Evolutionary conservation across 2,329 filamentous ascomycete genomes (phyloP), one percentile per base, ranked within the genome.

Genomic region (Pseudogymnoascus sp.): DNA sequence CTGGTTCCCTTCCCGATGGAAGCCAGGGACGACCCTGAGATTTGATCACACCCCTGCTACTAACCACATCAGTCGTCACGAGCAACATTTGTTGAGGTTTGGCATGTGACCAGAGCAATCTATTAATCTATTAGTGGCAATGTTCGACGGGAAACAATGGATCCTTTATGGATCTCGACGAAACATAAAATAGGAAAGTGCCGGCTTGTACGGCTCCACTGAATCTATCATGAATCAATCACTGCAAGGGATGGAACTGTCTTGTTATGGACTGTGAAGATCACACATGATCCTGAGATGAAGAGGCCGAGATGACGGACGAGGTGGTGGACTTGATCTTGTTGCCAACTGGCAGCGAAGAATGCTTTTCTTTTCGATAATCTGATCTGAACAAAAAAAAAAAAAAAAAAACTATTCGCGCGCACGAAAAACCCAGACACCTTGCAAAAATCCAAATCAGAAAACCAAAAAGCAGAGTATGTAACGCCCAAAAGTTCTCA

Each of bases 11-110:
- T 50, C 44, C 44, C 24, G 44, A 16, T 16, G 44, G 13, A 50
- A 50, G 44, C 44, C 44, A 50, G 44, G 44, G 44, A 29, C 44
- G 44, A 50, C 44, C 44, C 44, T 50, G 44, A 50, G 44, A 50
- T 47, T 50, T 29, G 44, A 50, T 50, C 44, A 50, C 44, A 50
- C 24, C 44, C 44, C 44, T 24, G 44, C 44, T 24, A 50, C 44
- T 50, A 50, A 50, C 44, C 44, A 29, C 44, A n/a, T 50, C 44
- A 50, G 44, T 50, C 44, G 24, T 50, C 44, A 50, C 44, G 44
- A 50, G 44, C 21, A 29, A 8, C n/a, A 50, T 29, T 47, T 50
- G 44, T 50, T 50, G 44, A 50, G 44, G 44, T 29, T 50, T 50
- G 7, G 44, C 44, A 50, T 50, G 44, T 50, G 44, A 50, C 44